Conservation (phyloP, 2,329 filamentous ascomycete genomes). For the Cladosporium sp. region DNA sequence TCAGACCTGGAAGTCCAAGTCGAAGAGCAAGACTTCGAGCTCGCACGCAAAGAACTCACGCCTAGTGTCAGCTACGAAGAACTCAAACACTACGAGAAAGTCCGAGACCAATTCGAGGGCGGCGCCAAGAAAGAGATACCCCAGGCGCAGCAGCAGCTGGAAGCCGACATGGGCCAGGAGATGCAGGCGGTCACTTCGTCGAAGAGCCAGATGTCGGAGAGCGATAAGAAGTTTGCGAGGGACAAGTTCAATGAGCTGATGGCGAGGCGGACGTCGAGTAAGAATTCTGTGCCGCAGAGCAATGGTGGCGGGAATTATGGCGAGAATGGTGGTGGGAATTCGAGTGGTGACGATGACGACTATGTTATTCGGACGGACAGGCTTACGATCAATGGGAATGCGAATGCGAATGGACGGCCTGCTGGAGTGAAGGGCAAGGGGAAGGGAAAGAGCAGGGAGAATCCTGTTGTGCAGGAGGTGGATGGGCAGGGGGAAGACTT, state of each 20-base stretch:
- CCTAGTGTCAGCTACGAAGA: slow-evolving; percentile 92
- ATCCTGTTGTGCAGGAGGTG: slow-evolving; percentile 41
- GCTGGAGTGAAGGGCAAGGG: slow-evolving; percentile 35
- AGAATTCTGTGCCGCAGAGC: neutral
- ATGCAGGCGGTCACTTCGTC: neutral
- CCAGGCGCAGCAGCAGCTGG: slow-evolving; percentile 31
- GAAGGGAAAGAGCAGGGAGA: slow-evolving; percentile 39
- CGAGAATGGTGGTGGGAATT: slow-evolving; percentile 12
- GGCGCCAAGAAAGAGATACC: slow-evolving; percentile 47
- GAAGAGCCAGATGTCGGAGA: slow-evolving; percentile 6
- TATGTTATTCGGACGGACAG: slow-evolving; percentile 45
- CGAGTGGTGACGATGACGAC: slow-evolving; percentile 39
- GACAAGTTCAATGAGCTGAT: slow-evolving; percentile 17
- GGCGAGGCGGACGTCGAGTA: slow-evolving; percentile 5
- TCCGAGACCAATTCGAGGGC: slow-evolving; percentile 80
- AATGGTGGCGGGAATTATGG: slow-evolving; percentile 13
- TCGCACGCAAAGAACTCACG: slow-evolving; percentile 81
- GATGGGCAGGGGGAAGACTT: slow-evolving; percentile 44
- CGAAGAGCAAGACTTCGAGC: slow-evolving; percentile 81
- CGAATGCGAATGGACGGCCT: slow-evolving; percentile 15
- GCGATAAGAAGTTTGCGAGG: slow-evolving; percentile 1
- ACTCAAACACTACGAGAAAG: slow-evolving; percentile 83
- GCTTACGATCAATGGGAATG: slow-evolving; percentile 30
- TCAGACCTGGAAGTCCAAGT: slow-evolving; percentile 87
- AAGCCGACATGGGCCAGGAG: neutral